These are phyloP conservation scores for Myrica gale DNA, from an alignment of 306 rosid genomes.

Conservation along the genomic window DNA sequence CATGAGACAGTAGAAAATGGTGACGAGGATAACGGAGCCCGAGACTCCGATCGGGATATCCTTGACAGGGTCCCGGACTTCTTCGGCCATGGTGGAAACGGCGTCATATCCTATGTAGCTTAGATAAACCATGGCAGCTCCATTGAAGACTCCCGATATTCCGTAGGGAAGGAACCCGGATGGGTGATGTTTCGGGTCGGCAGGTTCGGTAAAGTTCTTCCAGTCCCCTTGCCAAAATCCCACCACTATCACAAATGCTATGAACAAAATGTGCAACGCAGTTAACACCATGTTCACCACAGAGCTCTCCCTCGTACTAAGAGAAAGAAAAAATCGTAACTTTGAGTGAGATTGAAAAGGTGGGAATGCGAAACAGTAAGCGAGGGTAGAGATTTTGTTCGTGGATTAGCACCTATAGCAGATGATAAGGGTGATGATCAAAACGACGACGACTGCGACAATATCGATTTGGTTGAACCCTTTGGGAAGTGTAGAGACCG, in stretches of 20 bases:
- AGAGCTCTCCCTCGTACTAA: constrained; percentile 81
- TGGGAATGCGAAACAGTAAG: not conserved
- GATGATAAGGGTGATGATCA: constrained; percentile 62
- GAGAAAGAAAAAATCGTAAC: not conserved
- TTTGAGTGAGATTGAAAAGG: not conserved
- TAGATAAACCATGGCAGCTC: constrained; percentile 74
- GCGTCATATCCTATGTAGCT: constrained; percentile 97
- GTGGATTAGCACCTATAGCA: constrained; percentile 66
- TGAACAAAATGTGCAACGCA: constrained; percentile 69
- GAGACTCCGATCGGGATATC: constrained; percentile 88
- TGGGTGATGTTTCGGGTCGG: constrained; percentile 45
- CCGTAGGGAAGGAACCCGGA: constrained; percentile 76
- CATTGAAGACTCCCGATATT: constrained; percentile 62
- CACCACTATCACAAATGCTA: constrained; percentile 57
- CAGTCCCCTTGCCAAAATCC: constrained; percentile 76
- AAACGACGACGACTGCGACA: constrained; percentile 66
- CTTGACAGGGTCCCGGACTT: constrained; percentile 68
- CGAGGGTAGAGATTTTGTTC: not conserved
- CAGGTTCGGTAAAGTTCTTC: constrained; percentile 68
- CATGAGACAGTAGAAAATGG: constrained; percentile 75
- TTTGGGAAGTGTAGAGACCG: constrained; percentile 50
- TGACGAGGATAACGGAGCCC: constrained; percentile 77
- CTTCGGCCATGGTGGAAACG: constrained; percentile 95
- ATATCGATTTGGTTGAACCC: constrained; percentile 75
- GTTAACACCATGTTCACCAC: constrained; percentile 74